Conservation (phyloP, 2,329 filamentous ascomycete species). For the Aspergillus flavus region DNA sequence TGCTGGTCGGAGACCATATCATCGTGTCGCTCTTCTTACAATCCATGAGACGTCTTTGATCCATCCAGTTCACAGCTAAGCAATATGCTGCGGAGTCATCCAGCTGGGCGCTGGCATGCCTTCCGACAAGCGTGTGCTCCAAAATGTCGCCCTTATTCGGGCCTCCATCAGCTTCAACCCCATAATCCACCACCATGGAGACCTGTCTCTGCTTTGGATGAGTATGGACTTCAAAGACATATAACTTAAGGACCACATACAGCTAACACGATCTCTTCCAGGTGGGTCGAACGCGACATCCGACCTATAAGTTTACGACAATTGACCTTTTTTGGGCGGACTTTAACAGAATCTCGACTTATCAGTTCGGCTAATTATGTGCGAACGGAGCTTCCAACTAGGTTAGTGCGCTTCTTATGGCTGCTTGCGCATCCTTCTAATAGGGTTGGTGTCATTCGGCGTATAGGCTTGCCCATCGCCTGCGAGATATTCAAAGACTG, state of each 20-base stretch:
- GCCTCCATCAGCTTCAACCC: constrained; percentile 13
- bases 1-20: constrained; percentile 13
- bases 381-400: constrained; percentile 85
- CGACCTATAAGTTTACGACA: constrained; percentile 95
- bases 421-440: constrained; percentile 5
- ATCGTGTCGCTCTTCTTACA: constrained; percentile 2
- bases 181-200: constrained; percentile 57
- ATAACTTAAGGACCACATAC: not conserved
- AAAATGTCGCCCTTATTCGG: constrained; percentile 31
- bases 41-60: constrained; percentile 20
- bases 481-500: constrained; percentile 95
- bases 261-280: constrained; percentile 41
- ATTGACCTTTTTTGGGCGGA: constrained; percentile 95
- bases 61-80: constrained; percentile 31
- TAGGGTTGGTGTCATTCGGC: not conserved
- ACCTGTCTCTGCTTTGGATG: constrained; percentile 61
- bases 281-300: constrained; percentile 91
- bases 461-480: constrained; percentile 79
- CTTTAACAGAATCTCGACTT: constrained; percentile 83
- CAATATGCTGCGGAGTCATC: constrained; percentile 40
- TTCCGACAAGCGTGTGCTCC: constrained; percentile 26
- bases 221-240: constrained; percentile 45
- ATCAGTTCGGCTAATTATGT: constrained; percentile 98
- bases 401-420: constrained; percentile 50
- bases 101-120: constrained; percentile 35